Base-by-base conservation (phyloP, 2,329 filamentous ascomycete genomes). In the Oidium heveae region DNA sequence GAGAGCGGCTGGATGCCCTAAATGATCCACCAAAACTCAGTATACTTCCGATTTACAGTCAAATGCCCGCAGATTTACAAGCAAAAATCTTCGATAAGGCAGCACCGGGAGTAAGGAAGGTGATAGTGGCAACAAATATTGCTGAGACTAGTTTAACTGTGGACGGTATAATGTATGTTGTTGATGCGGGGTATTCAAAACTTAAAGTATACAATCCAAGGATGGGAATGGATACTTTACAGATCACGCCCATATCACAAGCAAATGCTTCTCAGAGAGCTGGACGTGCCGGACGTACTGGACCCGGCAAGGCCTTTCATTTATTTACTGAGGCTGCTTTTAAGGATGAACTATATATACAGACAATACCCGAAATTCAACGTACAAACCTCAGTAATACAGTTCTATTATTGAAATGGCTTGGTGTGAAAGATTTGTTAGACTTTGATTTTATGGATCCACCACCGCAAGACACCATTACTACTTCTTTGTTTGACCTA, bases 371-470 rank as follows among this genome's bases (percentile, higher is more conserved):
- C 0, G 91, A 98, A 65, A 96, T 98, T 44, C 91, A 98, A 68
- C 78, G 91, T 18, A 98, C 91, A 0, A 98, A 96, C 62, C 76
- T 98, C 1, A 82, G 86, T 63, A 96, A 96, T 62, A 96, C 88
- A 0, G 89, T 98, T 2, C 73, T 98, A 15, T 77, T 98, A 52
- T 74, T 98, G 50, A 98, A 98, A 65, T 94, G 86, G 0, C 75
- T 98, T 0, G 91, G 91, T 0, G 89, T 98, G 18, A 89, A 86
- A 64, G 88, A 98, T 61, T 72, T 98, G 10, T 70, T 98, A 0
- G 89, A 98, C 66, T 98, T 98, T 64, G 87, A 96, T 66, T 98
- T 98, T 62, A 96, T 98, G 89, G 91, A 98, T 61, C 91, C 91
- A 1, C 91, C 91, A 7, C 91, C 91, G 0, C 91, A 98, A 68